Percentiles rank a stretch among this genome's conserved stretches.
Conservation (phyloP, 306 rosid species). For the Medicago truncatula region MtrunA17r5.0-ANR NC_053049.1:43997001-43997500, state of each 20-base stretch:
- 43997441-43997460: slow-evolving; percentile 57
- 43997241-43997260: background rate
- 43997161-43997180: background rate
- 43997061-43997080: background rate
- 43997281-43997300: slow-evolving; percentile 12
- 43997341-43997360: background rate
- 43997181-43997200: background rate
- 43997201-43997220: background rate
- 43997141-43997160: background rate
- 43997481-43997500: slow-evolving; percentile 83
- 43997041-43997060: background rate
- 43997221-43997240: background rate
- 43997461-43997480: slow-evolving; percentile 96
- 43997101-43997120: background rate
- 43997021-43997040: background rate
- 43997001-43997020: background rate
- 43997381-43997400: slow-evolving; percentile 23
- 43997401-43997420: slow-evolving; percentile 33
- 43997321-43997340: slow-evolving; percentile 4
- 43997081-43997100: background rate
- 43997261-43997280: background rate
- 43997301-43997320: slow-evolving; percentile 2
- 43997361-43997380: slow-evolving; percentile 37
- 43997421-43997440: slow-evolving; percentile 24
- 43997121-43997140: background rate